phyloP scores from a whole-genome alignment of 2,329 filamentous ascomycete genomes.

The Ophiostoma ulmi region DNA sequence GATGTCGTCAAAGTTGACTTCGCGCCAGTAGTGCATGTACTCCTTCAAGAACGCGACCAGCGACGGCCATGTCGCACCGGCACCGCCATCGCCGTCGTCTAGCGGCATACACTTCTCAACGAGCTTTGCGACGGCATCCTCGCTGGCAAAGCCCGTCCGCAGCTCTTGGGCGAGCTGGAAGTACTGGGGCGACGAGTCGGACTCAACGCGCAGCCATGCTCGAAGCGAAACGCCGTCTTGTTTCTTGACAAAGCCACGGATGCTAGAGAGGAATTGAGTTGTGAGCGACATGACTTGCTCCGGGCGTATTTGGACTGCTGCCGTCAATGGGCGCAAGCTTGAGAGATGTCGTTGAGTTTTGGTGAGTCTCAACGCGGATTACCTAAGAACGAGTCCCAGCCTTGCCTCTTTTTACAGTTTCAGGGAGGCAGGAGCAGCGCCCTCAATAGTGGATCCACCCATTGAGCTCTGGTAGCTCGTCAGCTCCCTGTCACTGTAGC shows the following conservation, averaged over 20 bases:
- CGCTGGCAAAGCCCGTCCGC: constrained; percentile 49
- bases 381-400: neutral
- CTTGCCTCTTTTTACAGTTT: constrained; percentile 3
- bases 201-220: constrained; percentile 69
- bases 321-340: constrained; percentile 6
- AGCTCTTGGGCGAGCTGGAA: constrained; percentile 63
- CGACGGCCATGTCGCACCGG: constrained; percentile 65
- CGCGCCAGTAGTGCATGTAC: constrained; percentile 75
- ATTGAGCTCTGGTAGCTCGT: neutral
- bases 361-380: neutral
- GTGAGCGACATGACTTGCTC: constrained; percentile 26
- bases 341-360: neutral
- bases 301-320: neutral
- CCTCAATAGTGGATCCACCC: neutral
- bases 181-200: constrained; percentile 63
- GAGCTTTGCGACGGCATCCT: constrained; percentile 54
- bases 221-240: constrained; percentile 59
- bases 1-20: constrained; percentile 71
- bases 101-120: constrained; percentile 61
- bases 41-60: constrained; percentile 75
- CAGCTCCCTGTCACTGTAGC: neutral
- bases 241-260: constrained; percentile 26
- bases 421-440: neutral
- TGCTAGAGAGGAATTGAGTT: constrained; percentile 28
- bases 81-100: constrained; percentile 58